phyloP scores from a whole-genome alignment of 768 basidiomycete genomes.

The Coprinellus micaceus region DNA sequence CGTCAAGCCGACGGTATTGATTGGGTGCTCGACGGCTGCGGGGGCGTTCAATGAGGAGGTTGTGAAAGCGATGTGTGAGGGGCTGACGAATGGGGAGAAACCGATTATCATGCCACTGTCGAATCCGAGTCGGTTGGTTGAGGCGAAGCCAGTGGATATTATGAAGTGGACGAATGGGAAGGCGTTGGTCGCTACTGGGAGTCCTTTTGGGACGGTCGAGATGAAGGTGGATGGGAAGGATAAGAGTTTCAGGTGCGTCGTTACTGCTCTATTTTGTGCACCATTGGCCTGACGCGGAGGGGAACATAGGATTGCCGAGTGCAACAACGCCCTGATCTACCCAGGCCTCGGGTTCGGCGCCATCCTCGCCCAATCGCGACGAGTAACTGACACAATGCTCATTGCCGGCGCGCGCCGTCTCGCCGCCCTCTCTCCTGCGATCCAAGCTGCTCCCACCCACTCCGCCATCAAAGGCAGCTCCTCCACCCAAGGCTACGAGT shows the following conservation, averaged over 20 bases:
- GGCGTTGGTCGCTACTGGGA: slow-evolving; percentile 80
- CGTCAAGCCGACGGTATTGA: slow-evolving; percentile 76
- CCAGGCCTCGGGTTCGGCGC: slow-evolving; percentile 84
- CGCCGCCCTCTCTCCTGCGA: slow-evolving; percentile 68
- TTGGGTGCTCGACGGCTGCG: slow-evolving; percentile 77
- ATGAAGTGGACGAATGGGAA: slow-evolving; percentile 77
- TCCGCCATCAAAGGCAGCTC: background rate
- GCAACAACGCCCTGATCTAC: slow-evolving; percentile 80
- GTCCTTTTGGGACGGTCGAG: slow-evolving; percentile 74
- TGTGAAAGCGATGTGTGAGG: slow-evolving; percentile 57
- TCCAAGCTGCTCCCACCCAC: slow-evolving; percentile 23
- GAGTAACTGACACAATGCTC: slow-evolving; percentile 83
- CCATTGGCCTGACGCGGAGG: background rate
- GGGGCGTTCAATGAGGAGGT: slow-evolving; percentile 79
- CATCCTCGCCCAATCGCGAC: slow-evolving; percentile 59
- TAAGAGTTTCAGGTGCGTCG: slow-evolving; percentile 45
- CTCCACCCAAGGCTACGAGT: slow-evolving; percentile 23
- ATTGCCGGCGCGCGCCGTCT: slow-evolving; percentile 74
- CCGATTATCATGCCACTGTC: slow-evolving; percentile 84
- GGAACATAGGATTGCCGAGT: slow-evolving; percentile 76
- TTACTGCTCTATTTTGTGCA: background rate
- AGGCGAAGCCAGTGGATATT: slow-evolving; percentile 68
- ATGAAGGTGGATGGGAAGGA: slow-evolving; percentile 58
- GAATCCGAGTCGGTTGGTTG: slow-evolving; percentile 76
- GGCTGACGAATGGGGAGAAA: slow-evolving; percentile 33